Evolutionary conservation across 129 eudicot genomes (phyloP), one percentile per base, ranked within the genome.

Genomic region (Kitagawia praeruptora): DNA sequence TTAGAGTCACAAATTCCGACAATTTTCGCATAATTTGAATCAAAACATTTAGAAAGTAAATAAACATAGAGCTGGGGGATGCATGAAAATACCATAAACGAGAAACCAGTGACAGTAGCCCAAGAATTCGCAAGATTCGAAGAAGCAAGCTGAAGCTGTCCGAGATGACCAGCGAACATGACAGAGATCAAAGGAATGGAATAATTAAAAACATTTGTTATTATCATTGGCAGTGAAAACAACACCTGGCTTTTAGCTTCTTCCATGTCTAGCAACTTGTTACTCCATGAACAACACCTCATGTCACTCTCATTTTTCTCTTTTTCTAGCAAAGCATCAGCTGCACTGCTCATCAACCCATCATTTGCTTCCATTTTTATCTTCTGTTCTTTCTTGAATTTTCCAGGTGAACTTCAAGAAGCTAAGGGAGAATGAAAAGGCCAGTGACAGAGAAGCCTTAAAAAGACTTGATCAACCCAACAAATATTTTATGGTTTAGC

Each of bases 131-230:
- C 89, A 9, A 88, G 92, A 19, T 80, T 88, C 2, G 92, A 66
- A 56, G 77, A 84, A 40, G 92, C 89, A 39, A 88, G 89, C 74
- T 88, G 78, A 28, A 82, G 88, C 37, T 88, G 85, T 7, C 92
- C 92, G 16, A 83, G 88, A 79, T 86, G 92, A 54, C 89, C 92
- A 48, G 89, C 92, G n/a, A 88, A 88, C 92, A 88, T 88, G 27
- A 88, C 92, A 13, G 92, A 88, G 12, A 82, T 79, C 72, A 88
- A 44, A 42, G 89, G 86, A 44, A 88, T 88, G 54, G 44, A 70
- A 67, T 86, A 86, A 18, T 72, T 86, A 28, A 82, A 69, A n/a
- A 84, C 80, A 42, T 84, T 88, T 15, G 86, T 86, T 4, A 84
- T 15, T 18, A 88, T 82, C 88, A 88, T 81, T 1, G 89, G 92